Percentiles rank a stretch among this genome's conserved stretches.
phyloP scores from a whole-genome alignment of 2,329 filamentous ascomycete species.

The Helminthosporium solani region DNA sequence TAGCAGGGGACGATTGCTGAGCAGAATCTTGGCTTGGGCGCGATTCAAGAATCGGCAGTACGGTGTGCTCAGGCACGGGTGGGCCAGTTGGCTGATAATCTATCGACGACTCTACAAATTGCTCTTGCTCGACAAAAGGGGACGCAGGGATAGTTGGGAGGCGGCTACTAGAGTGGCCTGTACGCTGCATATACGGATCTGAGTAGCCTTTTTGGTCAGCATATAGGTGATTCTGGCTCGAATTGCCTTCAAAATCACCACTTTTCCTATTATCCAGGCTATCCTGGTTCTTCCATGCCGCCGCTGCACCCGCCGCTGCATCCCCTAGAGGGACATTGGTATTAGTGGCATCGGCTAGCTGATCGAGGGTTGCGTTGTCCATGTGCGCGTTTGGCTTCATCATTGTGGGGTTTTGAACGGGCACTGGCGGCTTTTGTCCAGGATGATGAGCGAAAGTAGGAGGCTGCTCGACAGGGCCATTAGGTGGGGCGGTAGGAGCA shows the following conservation, averaged over 20 bases:
- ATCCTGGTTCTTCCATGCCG: constrained; percentile 43
- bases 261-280: constrained; percentile 32
- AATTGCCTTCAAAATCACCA: constrained; percentile 30
- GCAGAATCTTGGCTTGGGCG: constrained; percentile 25
- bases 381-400: constrained; percentile 80
- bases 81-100: constrained; percentile 36
- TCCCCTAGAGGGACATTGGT: constrained; percentile 43
- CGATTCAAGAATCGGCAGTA: constrained; percentile 21
- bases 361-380: constrained; percentile 76
- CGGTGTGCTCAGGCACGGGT: constrained; percentile 39
- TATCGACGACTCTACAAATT: constrained; percentile 35
- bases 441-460: constrained; percentile 78
- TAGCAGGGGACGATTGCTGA: constrained; percentile 26
- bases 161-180: constrained; percentile 34
- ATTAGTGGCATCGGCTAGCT: constrained; percentile 71
- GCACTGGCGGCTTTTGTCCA: constrained; percentile 66
- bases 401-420: constrained; percentile 72
- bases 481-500: constrained; percentile 50
- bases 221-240: constrained; percentile 34
- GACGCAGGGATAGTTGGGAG: constrained; percentile 51
- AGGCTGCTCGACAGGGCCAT: constrained; percentile 74
- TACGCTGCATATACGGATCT: constrained; percentile 57
- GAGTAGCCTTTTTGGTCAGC: constrained; percentile 52
- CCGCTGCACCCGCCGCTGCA: constrained; percentile 43
- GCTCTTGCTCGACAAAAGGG: constrained; percentile 44